Conservation (phyloP, 345 rosid genomes). For the Abelmoschus esculentus region DNA sequence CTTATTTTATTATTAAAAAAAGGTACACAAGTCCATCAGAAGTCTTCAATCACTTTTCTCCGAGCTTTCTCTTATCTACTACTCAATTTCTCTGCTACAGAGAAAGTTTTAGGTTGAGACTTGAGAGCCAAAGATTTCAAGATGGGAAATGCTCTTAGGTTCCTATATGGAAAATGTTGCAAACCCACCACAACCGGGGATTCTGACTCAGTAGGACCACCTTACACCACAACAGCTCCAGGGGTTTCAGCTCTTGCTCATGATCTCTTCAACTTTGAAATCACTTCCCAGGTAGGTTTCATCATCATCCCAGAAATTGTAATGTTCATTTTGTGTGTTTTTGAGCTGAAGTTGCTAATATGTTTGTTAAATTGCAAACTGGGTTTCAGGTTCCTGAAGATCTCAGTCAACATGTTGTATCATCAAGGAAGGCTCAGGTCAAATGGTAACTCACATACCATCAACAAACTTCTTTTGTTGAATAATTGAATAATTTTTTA, state of each 20-base stretch:
- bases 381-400: slow-evolving; percentile 61
- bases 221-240: slow-evolving; percentile 43
- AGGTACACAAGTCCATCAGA: neutral
- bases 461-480: neutral
- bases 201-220: slow-evolving; percentile 34
- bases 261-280: slow-evolving; percentile 66
- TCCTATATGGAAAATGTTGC: slow-evolving; percentile 39
- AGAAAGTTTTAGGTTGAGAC: neutral
- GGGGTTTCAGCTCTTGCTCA: slow-evolving; percentile 78
- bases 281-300: slow-evolving; percentile 61
- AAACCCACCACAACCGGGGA: slow-evolving; percentile 34
- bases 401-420: slow-evolving; percentile 55
- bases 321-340: neutral
- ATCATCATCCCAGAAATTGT: neutral
- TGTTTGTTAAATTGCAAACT: neutral
- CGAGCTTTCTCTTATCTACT: neutral
- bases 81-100: neutral
- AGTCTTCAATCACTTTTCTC: neutral
- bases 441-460: slow-evolving; percentile 47
- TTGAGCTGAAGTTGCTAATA: neutral
- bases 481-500: too few relatives aligned
- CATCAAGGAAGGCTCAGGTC: slow-evolving; percentile 85
- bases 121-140: neutral
- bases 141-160: slow-evolving; percentile 58
- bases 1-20: neutral